Evolutionary conservation across 768 basidiomycete genomes (phyloP).

Genomic region (Lactifluus volemus): DNA sequence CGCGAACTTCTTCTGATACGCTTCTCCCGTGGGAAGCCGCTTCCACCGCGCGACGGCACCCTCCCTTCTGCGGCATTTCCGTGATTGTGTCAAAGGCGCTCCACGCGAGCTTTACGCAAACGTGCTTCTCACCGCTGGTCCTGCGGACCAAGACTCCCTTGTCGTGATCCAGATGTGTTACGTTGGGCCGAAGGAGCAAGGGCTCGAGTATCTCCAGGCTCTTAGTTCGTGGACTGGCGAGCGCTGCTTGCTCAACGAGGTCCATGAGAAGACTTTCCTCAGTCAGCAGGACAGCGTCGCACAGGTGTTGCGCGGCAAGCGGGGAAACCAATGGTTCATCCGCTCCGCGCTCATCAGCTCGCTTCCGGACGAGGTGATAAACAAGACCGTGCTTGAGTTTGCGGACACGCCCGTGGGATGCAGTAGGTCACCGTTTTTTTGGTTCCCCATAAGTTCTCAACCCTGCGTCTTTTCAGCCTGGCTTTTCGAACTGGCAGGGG

Average conservation of each 20-base stretch:
- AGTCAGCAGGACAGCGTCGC: slow-evolving; percentile 89
- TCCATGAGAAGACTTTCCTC: slow-evolving; percentile 82
- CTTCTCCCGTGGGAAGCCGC: slow-evolving; percentile 40
- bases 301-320: slow-evolving; percentile 78
- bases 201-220: slow-evolving; percentile 70
- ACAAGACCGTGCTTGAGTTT: slow-evolving; percentile 75
- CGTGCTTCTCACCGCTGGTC: slow-evolving; percentile 84
- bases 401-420: slow-evolving; percentile 81
- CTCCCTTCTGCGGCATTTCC: slow-evolving; percentile 83
- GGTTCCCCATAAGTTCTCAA: not conserved
- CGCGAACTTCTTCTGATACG: not conserved
- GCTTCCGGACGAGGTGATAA: slow-evolving; percentile 79
- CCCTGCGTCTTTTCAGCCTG: slow-evolving; percentile 45
- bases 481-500: slow-evolving; percentile 87
- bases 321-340: slow-evolving; percentile 85
- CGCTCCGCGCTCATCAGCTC: slow-evolving; percentile 78
- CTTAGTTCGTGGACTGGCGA: slow-evolving; percentile 89
- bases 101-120: slow-evolving; percentile 87
- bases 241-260: slow-evolving; percentile 78
- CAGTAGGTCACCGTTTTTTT: slow-evolving; percentile 45
- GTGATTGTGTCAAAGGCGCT: slow-evolving; percentile 86
- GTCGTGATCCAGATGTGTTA: slow-evolving; percentile 92
- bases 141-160: slow-evolving; percentile 73
- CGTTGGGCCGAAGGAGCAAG: slow-evolving; percentile 64
- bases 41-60: slow-evolving; percentile 84